A percentile compares a stretch with the other conserved stretches of the same genome.
phyloP scores from a whole-genome alignment of 2,329 filamentous ascomycete species.

The Claviceps fusiformis region DNA sequence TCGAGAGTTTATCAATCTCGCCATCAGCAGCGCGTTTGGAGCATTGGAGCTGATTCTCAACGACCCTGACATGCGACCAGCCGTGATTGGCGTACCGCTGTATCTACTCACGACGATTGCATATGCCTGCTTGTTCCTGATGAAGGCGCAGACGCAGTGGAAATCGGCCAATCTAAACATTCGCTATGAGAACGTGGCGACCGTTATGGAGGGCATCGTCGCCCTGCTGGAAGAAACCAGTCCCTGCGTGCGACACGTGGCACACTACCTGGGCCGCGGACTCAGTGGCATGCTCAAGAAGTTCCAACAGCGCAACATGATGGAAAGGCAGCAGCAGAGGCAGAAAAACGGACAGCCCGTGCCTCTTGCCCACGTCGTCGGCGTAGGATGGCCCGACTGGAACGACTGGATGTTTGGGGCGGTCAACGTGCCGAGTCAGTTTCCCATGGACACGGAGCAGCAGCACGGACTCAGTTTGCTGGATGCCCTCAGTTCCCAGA shows the following conservation, averaged over 20 bases:
- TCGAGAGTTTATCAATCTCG: slow-evolving; percentile 28
- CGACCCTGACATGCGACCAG: slow-evolving; percentile 17
- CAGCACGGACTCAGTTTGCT: slow-evolving; percentile 12
- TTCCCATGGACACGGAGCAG: slow-evolving; percentile 11
- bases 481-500: slow-evolving; percentile 15
- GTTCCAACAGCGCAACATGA: slow-evolving; percentile 11
- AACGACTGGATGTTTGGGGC: slow-evolving; percentile 16
- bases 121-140: slow-evolving; percentile 19
- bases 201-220: slow-evolving; percentile 14
- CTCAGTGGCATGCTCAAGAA: slow-evolving; percentile 17
- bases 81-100: slow-evolving; percentile 18
- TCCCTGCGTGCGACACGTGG: slow-evolving; percentile 16
- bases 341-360: background rate
- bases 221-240: slow-evolving; percentile 13
- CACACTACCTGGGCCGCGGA: slow-evolving; percentile 16
- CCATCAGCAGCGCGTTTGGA: slow-evolving; percentile 21
- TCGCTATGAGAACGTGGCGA: slow-evolving; percentile 18
- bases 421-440: slow-evolving; percentile 5
- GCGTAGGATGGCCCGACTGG: slow-evolving; percentile 8
- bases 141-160: slow-evolving; percentile 20
- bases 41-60: slow-evolving; percentile 17
- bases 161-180: slow-evolving; percentile 14
- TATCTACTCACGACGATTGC: slow-evolving; percentile 20
- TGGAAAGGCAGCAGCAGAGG: slow-evolving; percentile 6
- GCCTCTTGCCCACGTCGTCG: slow-evolving; percentile 1